phyloP scores from a whole-genome alignment of 768 basidiomycete genomes.

The Krasilnikovozyma curviuscula region DNA sequence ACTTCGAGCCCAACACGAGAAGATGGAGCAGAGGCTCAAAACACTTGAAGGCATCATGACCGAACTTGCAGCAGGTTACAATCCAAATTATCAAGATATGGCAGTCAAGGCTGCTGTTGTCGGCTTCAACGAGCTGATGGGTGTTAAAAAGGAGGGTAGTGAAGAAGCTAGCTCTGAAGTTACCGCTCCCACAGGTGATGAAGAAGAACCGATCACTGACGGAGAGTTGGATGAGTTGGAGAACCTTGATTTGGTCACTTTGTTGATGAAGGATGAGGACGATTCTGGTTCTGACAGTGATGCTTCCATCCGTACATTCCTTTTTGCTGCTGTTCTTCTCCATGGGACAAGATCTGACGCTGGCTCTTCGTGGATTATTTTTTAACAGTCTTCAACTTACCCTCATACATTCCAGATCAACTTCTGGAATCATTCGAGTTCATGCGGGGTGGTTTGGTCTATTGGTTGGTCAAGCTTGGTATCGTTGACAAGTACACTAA shows the following conservation, averaged over 20 bases:
- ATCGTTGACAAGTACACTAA: constrained; percentile 27
- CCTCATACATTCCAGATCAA: constrained; percentile 68
- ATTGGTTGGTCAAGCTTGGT: constrained; percentile 46
- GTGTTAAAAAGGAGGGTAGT: constrained; percentile 31
- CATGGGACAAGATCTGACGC: no score
- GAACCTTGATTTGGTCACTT: constrained; percentile 43
- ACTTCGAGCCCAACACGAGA: constrained; percentile 49
- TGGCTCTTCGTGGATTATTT: background rate
- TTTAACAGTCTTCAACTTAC: constrained; percentile 49
- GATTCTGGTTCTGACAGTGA: constrained; percentile 35
- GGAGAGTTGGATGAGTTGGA: constrained; percentile 37
- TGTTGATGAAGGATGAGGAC: constrained; percentile 61
- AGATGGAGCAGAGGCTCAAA: constrained; percentile 53
- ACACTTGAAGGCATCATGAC: constrained; percentile 66
- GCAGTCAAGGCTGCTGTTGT: constrained; percentile 89
- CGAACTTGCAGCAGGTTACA: constrained; percentile 64
- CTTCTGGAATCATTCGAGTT: constrained; percentile 53
- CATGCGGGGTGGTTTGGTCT: constrained; percentile 40
- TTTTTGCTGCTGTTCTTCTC: background rate
- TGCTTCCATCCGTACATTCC: constrained; percentile 39
- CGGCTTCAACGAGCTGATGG: constrained; percentile 55
- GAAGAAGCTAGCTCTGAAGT: constrained; percentile 20
- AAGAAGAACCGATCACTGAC: constrained; percentile 37
- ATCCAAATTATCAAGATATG: constrained; percentile 99
- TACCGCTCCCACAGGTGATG: constrained; percentile 23